These are phyloP conservation scores for Sonneratia alba DNA, from an alignment of 345 rosid species.

Conservation along the genomic window DNA sequence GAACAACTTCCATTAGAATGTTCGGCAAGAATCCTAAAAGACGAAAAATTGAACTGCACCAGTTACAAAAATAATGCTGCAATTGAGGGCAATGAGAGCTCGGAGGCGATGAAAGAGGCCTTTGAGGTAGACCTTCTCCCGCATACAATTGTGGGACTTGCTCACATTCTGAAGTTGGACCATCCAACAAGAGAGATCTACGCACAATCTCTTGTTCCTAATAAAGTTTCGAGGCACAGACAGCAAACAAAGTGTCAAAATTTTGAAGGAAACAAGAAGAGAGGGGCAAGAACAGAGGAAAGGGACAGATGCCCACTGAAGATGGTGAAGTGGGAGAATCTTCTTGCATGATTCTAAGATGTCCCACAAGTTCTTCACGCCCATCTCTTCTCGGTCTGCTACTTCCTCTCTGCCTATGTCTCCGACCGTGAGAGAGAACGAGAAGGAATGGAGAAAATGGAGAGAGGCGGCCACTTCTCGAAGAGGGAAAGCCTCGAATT, in stretches of 20 bases:
- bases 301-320: constrained; percentile 35
- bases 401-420: not conserved
- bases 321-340: constrained; percentile 68
- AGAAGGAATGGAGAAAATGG: not conserved
- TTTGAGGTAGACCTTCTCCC: constrained; percentile 51
- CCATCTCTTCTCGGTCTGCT: constrained; percentile 32
- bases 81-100: constrained; percentile 85
- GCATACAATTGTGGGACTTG: constrained; percentile 42
- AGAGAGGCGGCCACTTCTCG: not conserved
- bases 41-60: constrained; percentile 25
- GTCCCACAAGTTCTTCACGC: constrained; percentile 88
- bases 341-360: constrained; percentile 85
- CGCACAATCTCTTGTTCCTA: constrained; percentile 83
- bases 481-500: not conserved
- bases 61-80: constrained; percentile 62
- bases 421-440: not conserved
- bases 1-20: not conserved
- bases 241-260: too few species aligned
- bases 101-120: constrained; percentile 80
- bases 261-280: not conserved
- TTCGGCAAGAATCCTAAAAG: not conserved
- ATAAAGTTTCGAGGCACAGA: not conserved
- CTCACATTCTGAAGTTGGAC: constrained; percentile 73
- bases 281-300: not conserved
- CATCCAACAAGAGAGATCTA: constrained; percentile 96